phyloP scores from a whole-genome alignment of 192 early-diverging fungal species.

The Pilaira anomala region DNA sequence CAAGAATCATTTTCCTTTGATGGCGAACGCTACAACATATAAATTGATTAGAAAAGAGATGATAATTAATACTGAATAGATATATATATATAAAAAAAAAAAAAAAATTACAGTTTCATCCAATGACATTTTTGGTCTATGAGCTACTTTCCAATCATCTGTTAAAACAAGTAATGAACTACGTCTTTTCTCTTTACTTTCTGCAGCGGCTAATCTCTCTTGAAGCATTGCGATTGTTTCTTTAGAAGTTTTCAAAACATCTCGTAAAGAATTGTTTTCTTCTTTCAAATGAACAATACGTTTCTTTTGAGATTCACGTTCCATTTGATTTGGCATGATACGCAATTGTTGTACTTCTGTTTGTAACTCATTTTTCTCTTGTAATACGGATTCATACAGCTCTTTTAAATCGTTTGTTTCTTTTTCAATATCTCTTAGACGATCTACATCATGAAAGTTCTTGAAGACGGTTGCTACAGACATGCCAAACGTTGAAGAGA shows the following conservation, averaged over 20 bases:
- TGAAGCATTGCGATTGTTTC: constrained; percentile 74
- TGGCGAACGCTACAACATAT: not conserved
- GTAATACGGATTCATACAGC: constrained; percentile 53
- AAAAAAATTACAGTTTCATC: not conserved
- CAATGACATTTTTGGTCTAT: too few relatives aligned
- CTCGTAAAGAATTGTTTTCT: constrained; percentile 39
- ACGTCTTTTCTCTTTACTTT: not conserved
- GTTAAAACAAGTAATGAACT: too few relatives aligned
- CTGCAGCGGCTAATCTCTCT: constrained; percentile 45
- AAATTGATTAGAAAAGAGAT: constrained; percentile 1
- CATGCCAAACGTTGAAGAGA: constrained; percentile 60
- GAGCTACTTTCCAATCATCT: too few relatives aligned
- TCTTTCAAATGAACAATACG: constrained; percentile 15
- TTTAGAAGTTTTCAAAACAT: constrained; percentile 63
- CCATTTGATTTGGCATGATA: constrained; percentile 14
- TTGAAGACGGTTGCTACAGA: constrained; percentile 64
- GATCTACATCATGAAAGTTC: constrained; percentile 73
- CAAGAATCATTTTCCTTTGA: not conserved
- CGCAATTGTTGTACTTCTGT: constrained; percentile 39
- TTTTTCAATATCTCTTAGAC: constrained; percentile 57
- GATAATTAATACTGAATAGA: not conserved
- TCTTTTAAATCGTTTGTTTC: constrained; percentile 56
- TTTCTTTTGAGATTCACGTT: constrained; percentile 22
- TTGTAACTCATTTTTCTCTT: constrained; percentile 66
- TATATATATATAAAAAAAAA: not conserved